Base-by-base conservation (phyloP, 2,329 filamentous ascomycete genomes). In the Trichoderma harzianum region DNA sequence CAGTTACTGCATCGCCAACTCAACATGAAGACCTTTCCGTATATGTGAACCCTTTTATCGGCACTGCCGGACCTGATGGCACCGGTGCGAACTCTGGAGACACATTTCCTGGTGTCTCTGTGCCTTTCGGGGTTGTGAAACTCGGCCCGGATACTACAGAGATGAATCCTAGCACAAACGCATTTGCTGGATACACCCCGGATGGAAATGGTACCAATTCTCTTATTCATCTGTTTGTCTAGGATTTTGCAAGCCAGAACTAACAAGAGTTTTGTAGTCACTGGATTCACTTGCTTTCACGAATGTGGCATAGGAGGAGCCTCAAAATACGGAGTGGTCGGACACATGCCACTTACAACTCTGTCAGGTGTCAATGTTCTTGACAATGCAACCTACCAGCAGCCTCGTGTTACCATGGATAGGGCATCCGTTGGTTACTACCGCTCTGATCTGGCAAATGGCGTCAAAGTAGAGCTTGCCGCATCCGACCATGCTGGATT, bases 231-330 rank as follows among this genome's bases (percentile, higher is more conserved):
- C 1, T 26, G 32, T 1, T 21, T 11, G 18, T 21, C 5, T 3
- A 28, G 5, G 4, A 2, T 34, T 12, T 24, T 16, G 11, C 11
- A 14, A 11, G 6, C 3, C 1, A 7, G 8, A 24, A 10, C 28
- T 39, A 26, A 68, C 24, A 28, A n/a, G n/a, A 11, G 18, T 16
- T 24, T n/a, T 5, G 14, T 30, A 71, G 69, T 87, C 64, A 86
- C 84, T 0, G 85, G 81, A 3, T 84, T 87, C 74, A 85, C 83
- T 24, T 84, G 87, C 83, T 83, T 88, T 78, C 86, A 89, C 71
- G 86, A 87, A 73, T 84, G 83, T 68, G 87, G 87, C 0, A 90
- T 87, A 0, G 88, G 88, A 16, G 88, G 88, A 1, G 84, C 84
- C 11, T 86, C 88, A 0, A 90, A 88, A 71, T 90, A 90, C 71